Conservation (phyloP, 805 yeast species). For the Candida stauntonica region DNA sequence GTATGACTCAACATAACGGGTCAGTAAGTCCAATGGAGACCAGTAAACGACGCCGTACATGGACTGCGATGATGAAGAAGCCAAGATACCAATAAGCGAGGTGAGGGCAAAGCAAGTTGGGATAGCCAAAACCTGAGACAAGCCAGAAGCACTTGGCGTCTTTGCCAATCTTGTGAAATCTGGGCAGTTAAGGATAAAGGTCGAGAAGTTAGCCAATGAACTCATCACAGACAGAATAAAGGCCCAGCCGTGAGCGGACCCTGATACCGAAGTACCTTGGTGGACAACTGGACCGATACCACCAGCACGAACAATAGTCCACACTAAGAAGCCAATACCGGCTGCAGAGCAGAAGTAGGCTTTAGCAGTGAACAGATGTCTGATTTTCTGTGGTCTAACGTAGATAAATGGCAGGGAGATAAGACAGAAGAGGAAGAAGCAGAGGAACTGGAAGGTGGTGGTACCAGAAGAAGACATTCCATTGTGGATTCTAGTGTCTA, state of each 20-base stretch:
- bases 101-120: conserved; percentile 79
- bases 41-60: conserved; percentile 70
- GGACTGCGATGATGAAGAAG: conserved; percentile 70
- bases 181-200: conserved; percentile 84
- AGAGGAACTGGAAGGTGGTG: conserved; percentile 66
- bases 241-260: conserved; percentile 75
- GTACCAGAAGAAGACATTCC: conserved; percentile 55
- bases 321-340: conserved; percentile 74
- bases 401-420: conserved; percentile 75
- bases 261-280: conserved; percentile 47
- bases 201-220: conserved; percentile 80
- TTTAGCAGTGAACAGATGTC: conserved; percentile 81
- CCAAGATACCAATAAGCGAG: conserved; percentile 78
- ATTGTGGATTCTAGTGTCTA: conserved; percentile 60
- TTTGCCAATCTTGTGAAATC: conserved; percentile 84
- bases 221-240: conserved; percentile 76
- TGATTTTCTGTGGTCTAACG: conserved; percentile 75
- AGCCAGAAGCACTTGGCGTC: conserved; percentile 45
- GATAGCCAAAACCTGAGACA: conserved; percentile 60
- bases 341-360: conserved; percentile 78
- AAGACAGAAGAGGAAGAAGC: conserved; percentile 81
- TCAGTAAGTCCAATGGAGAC: conserved; percentile 72
- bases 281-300: conserved; percentile 74
- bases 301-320: conserved; percentile 78
- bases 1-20: conserved; percentile 51